These are phyloP conservation scores for Naganishia randhawae DNA, from an alignment of 768 basidiomycete species.

Conservation along the genomic window DNA sequence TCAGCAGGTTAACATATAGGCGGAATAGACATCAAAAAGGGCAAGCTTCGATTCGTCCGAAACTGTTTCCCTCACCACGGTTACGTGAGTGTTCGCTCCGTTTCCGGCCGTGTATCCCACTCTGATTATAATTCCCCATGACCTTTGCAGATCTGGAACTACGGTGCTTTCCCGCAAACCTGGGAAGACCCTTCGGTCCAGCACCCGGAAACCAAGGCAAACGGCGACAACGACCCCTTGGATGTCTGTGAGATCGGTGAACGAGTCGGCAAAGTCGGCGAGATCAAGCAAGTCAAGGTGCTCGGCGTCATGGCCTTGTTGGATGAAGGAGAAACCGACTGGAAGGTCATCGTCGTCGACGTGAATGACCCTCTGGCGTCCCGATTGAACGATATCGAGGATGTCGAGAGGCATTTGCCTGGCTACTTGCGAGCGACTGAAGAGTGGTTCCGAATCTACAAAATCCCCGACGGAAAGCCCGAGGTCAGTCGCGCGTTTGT, in stretches of 20 bases:
- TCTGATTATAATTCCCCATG: background rate
- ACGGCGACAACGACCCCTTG: conserved; percentile 98
- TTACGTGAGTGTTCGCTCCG: conserved; percentile 52
- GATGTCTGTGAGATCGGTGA: conserved; percentile 99
- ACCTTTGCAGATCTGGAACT: conserved; percentile 81
- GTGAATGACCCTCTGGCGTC: conserved; percentile 89
- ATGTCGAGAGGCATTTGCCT: conserved; percentile 95
- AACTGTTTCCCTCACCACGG: conserved; percentile 99
- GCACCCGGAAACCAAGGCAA: conserved; percentile 97
- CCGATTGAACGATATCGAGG: conserved; percentile 97
- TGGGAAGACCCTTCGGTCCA: conserved; percentile 89
- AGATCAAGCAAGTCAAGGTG: conserved; percentile 99
- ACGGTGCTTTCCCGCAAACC: conserved; percentile 97
- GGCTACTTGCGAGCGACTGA: conserved; percentile 87
- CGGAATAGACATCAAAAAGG: conserved; percentile 73
- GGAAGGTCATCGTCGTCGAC: conserved; percentile 99
- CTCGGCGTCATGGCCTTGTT: conserved; percentile 99
- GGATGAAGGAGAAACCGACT: conserved; percentile 99
- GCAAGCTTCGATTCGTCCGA: conserved; percentile 90
- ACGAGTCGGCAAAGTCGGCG: conserved; percentile 92
- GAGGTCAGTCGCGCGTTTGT: conserved; percentile 36
- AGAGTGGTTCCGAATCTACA: conserved; percentile 82
- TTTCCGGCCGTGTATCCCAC: background rate
- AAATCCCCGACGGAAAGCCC: conserved; percentile 54
- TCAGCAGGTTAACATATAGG: background rate